Conservation (phyloP, 139 green algal genomes). For the Desmodesmus armatus region DNA sequence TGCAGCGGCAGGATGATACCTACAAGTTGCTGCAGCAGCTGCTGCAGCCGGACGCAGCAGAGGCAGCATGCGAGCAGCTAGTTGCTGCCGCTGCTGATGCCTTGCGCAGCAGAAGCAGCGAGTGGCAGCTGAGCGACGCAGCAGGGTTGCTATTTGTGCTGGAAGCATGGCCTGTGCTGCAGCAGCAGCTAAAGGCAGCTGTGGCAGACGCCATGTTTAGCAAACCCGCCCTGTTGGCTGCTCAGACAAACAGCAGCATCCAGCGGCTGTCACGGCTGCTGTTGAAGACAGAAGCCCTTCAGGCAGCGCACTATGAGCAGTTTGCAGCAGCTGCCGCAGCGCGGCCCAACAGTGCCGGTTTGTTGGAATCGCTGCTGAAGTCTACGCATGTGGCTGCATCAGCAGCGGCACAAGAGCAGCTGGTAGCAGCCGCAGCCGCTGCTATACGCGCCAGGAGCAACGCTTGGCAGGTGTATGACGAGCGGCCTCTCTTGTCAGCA, state of each 20-base stretch:
- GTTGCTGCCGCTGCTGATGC: not conserved
- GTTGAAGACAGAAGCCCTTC: not conserved
- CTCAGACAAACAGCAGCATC: not conserved
- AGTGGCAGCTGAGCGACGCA: slow-evolving; percentile 23
- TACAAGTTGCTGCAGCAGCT: too few relatives aligned
- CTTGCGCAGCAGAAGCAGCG: not conserved
- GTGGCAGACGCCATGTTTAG: too few relatives aligned
- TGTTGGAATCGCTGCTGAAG: not conserved
- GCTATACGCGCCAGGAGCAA: too few relatives aligned
- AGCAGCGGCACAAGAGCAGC: too few relatives aligned
- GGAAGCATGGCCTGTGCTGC: slow-evolving; percentile 9
- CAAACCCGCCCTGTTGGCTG: slow-evolving; percentile 20
- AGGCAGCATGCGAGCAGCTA: not conserved
- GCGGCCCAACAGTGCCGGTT: not conserved
- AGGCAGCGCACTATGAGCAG: not conserved
- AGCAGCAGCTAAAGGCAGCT: slow-evolving; percentile 15
- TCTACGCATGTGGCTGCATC: too few relatives aligned
- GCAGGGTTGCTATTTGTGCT: too few relatives aligned
- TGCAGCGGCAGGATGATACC: too few relatives aligned
- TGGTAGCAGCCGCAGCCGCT: too few relatives aligned
- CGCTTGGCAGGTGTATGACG: too few relatives aligned
- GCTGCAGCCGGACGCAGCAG: too few relatives aligned
- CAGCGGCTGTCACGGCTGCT: not conserved
- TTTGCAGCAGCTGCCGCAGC: not conserved
- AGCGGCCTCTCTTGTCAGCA: too few relatives aligned